Percentiles rank a stretch among this genome's conserved stretches.
These are phyloP conservation scores for Cyberlindnera americana DNA, from an alignment of 805 yeast genomes.

Conservation along the genomic window DNA sequence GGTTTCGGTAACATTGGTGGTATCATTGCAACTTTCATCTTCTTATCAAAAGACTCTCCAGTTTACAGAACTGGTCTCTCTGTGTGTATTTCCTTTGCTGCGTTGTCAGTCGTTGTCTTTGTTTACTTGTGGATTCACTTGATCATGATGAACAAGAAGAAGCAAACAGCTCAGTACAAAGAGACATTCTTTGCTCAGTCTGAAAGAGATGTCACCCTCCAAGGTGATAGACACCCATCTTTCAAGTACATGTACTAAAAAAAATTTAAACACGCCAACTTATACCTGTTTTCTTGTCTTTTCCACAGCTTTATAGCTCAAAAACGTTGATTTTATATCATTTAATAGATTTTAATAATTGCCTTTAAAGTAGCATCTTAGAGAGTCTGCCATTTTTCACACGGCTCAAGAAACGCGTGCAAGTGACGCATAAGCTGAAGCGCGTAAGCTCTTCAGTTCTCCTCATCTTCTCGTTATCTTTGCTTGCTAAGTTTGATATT, in stretches of 20 bases:
- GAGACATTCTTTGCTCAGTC: slow-evolving; percentile 30
- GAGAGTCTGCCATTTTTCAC: background rate
- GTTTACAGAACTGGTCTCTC: slow-evolving; percentile 37
- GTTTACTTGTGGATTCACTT: slow-evolving; percentile 32
- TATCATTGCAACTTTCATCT: slow-evolving; percentile 37
- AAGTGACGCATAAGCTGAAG: too few relatives aligned
- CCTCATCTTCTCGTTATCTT: too few relatives aligned
- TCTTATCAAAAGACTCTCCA: slow-evolving; percentile 36
- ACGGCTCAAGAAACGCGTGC: too few relatives aligned
- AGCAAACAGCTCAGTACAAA: slow-evolving; percentile 32
- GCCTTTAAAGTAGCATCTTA: too few relatives aligned
- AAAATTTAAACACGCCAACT: too few relatives aligned
- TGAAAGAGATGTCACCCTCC: slow-evolving; percentile 32
- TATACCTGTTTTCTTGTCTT: too few relatives aligned
- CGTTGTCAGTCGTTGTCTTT: slow-evolving; percentile 37
- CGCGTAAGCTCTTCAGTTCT: too few relatives aligned
- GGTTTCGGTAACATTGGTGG: slow-evolving; percentile 41
- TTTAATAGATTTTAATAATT: too few relatives aligned
- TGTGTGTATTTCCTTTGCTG: slow-evolving; percentile 41
- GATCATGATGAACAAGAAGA: slow-evolving; percentile 31
- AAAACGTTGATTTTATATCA: too few relatives aligned
- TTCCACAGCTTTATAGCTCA: too few relatives aligned
- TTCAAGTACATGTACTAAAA: slow-evolving; percentile 43
- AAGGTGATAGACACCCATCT: slow-evolving; percentile 41
- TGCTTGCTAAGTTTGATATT: too few relatives aligned